These are phyloP conservation scores for Eucalyptus camaldulensis DNA, from an alignment of 345 rosid genomes.

Conservation along the genomic window DNA sequence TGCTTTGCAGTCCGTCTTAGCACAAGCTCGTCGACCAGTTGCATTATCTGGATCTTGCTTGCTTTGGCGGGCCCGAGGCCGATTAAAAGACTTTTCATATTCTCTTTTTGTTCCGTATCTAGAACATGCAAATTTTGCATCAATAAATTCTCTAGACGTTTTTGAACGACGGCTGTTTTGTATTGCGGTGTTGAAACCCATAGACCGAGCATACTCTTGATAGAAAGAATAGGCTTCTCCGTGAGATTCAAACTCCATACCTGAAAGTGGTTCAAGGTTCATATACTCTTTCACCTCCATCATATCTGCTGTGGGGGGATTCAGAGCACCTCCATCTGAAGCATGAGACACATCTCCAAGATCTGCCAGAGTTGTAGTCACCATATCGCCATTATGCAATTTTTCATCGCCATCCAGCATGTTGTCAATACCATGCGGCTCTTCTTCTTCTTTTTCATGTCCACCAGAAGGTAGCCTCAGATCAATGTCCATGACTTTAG, in stretches of 20 bases:
- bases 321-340: slow-evolving; percentile 13
- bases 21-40: slow-evolving; percentile 36
- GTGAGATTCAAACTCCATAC: slow-evolving; percentile 58
- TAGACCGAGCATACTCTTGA: slow-evolving; percentile 53
- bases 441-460: slow-evolving; percentile 33
- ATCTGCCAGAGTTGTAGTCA: slow-evolving; percentile 6
- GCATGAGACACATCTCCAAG: slow-evolving; percentile 10
- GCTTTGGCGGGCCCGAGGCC: slow-evolving; percentile 40
- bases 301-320: slow-evolving; percentile 7
- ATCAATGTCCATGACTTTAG: slow-evolving; percentile 38
- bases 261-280: slow-evolving; percentile 41
- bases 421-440: slow-evolving; percentile 19
- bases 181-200: slow-evolving; percentile 55
- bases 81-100: slow-evolving; percentile 40
- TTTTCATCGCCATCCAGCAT: slow-evolving; percentile 23
- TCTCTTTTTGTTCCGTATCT: slow-evolving; percentile 51
- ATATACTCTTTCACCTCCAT: slow-evolving; percentile 23
- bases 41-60: slow-evolving; percentile 47
- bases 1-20: slow-evolving; percentile 60
- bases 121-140: slow-evolving; percentile 60
- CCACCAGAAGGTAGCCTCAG: slow-evolving; percentile 55
- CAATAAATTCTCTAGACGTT: slow-evolving; percentile 48
- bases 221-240: slow-evolving; percentile 50
- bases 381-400: slow-evolving; percentile 24
- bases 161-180: slow-evolving; percentile 58